These are phyloP conservation scores for Clathrospora elynae DNA, from an alignment of 2,329 filamentous ascomycete species.

Conservation along the genomic window DNA sequence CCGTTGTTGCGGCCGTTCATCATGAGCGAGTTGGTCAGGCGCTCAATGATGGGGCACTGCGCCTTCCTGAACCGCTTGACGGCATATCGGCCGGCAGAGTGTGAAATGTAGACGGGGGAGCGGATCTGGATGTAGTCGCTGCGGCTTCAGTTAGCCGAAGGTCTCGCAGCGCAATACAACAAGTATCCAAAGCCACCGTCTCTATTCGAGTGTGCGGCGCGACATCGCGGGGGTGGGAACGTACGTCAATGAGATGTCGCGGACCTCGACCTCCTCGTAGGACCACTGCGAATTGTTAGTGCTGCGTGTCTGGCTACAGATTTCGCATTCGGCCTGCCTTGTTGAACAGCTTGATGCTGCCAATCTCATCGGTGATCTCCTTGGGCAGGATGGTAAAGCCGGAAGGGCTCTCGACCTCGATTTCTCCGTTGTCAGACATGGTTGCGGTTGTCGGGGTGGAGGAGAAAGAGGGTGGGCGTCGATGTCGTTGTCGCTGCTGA, in stretches of 20 bases:
- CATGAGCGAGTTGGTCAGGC: conserved; percentile 99
- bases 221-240: conserved; percentile 46
- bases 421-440: conserved; percentile 92
- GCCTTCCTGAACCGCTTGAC: conserved; percentile 99
- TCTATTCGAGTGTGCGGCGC: conserved; percentile 15
- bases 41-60: conserved; percentile 99
- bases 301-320: conserved; percentile 5
- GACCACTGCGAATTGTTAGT: conserved; percentile 62
- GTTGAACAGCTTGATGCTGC: conserved; percentile 95
- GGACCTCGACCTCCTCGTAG: conserved; percentile 99
- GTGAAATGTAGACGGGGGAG: conserved; percentile 97
- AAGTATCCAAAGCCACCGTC: conserved; percentile 23
- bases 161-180: conserved; percentile 24
- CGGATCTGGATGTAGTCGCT: conserved; percentile 99
- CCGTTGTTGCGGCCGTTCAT: conserved; percentile 99
- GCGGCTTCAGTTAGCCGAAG: conserved; percentile 47
- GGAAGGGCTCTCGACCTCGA: conserved; percentile 82
- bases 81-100: conserved; percentile 98
- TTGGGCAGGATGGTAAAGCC: conserved; percentile 86
- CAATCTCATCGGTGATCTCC: conserved; percentile 87
- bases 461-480: conserved; percentile 32
- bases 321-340: conserved; percentile 55
- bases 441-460: conserved; percentile 39
- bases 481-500: conserved; percentile 37
- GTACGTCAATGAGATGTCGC: conserved; percentile 99